Evolutionary conservation across 768 basidiomycete genomes (phyloP).

Genomic region (Megacollybia marginata): DNA sequence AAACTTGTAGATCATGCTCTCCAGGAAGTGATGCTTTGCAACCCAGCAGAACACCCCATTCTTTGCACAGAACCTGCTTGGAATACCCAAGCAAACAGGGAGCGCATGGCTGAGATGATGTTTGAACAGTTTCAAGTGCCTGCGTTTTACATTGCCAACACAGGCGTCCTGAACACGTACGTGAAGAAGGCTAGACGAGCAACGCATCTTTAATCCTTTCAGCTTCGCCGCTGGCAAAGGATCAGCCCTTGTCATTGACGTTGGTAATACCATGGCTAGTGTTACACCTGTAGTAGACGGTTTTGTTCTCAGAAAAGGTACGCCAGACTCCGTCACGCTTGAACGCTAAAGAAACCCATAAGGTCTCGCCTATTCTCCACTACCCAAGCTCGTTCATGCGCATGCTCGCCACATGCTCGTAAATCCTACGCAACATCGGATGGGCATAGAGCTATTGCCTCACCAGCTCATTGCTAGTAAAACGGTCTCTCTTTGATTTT

Average conservation of each 20-base stretch:
- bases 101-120: conserved; percentile 95
- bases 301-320: conserved; percentile 93
- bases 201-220: conserved; percentile 2
- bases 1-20: conserved; percentile 71
- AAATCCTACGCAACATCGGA: conserved; percentile 39
- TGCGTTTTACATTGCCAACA: conserved; percentile 95
- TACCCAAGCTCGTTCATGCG: conserved; percentile 76
- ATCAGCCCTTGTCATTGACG: conserved; percentile 92
- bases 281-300: conserved; percentile 96
- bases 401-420: conserved; percentile 66
- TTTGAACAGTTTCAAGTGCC: conserved; percentile 95
- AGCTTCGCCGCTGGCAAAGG: conserved; percentile 97
- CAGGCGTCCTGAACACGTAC: conserved; percentile 89
- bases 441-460: conserved; percentile 63
- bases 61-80: conserved; percentile 94
- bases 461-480: conserved; percentile 89
- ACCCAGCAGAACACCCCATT: conserved; percentile 81
- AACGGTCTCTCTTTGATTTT: conserved; percentile 31
- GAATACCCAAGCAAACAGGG: conserved; percentile 90
- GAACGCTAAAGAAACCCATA: neutral
- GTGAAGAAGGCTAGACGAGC: conserved; percentile 12
- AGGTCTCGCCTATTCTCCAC: conserved; percentile 74
- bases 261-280: conserved; percentile 84
- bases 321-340: neutral
- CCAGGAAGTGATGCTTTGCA: conserved; percentile 67